phyloP scores from a whole-genome alignment of 768 basidiomycete species.

The Psilocybe azurescens region DNA sequence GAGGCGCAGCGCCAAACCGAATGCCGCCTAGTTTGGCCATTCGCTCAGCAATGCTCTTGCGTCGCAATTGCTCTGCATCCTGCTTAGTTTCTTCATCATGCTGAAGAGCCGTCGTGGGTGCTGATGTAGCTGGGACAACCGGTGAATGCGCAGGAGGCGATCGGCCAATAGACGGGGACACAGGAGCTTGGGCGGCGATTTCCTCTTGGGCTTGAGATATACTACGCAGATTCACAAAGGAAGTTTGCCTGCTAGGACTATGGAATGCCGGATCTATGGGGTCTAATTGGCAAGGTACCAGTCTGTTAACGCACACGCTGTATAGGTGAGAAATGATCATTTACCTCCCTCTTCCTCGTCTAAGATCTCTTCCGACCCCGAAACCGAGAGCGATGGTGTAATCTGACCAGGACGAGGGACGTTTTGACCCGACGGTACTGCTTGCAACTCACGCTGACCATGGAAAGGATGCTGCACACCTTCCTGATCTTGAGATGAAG shows the following conservation, averaged over 20 bases:
- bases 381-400: constrained; percentile 29
- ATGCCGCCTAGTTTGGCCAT: constrained; percentile 94
- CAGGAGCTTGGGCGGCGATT: constrained; percentile 8
- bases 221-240: constrained; percentile 30
- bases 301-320: constrained; percentile 1
- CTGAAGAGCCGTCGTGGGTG: constrained; percentile 11
- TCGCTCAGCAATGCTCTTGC: constrained; percentile 85
- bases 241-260: constrained; percentile 50
- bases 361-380: constrained; percentile 47
- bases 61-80: constrained; percentile 56
- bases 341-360: constrained; percentile 70
- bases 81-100: constrained; percentile 39
- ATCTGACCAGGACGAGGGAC: constrained; percentile 6
- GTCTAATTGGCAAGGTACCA: constrained; percentile 42
- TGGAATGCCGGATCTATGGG: constrained; percentile 73
- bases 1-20: constrained; percentile 76
- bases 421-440: not conserved
- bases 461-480: constrained; percentile 12
- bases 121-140: not conserved
- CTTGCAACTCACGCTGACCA: not conserved
- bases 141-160: constrained; percentile 11
- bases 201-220: constrained; percentile 18
- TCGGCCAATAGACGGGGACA: not conserved
- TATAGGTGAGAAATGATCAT: constrained; percentile 22
- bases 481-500: constrained; percentile 3